Percentiles rank a stretch among this genome's conserved stretches.
phyloP scores from a whole-genome alignment of 257 asterid genomes.

The Jasminum sambac region DNA sequence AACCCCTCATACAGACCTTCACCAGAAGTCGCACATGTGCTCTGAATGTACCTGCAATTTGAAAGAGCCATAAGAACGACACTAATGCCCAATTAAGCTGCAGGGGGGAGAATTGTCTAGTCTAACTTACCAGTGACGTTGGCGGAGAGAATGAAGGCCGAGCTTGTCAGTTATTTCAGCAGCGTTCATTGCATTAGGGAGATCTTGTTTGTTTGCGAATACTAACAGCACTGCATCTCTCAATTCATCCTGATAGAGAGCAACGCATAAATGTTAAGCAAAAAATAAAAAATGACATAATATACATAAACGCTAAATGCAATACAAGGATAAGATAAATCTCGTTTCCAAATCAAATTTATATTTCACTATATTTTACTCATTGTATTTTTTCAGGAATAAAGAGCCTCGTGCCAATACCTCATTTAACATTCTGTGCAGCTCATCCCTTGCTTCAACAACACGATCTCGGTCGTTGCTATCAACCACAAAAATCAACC shows the following conservation, averaged over 20 bases:
- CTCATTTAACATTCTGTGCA: constrained; percentile 54
- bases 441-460: constrained; percentile 53
- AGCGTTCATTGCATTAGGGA: constrained; percentile 69
- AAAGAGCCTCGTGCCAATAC: constrained; percentile 18
- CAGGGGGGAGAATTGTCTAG: neutral
- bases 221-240: constrained; percentile 61
- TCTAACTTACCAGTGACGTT: constrained; percentile 50
- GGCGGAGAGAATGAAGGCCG: constrained; percentile 69
- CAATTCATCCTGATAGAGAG: constrained; percentile 47
- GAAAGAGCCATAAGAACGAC: neutral
- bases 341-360: neutral
- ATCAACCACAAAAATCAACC: constrained; percentile 55
- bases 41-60: constrained; percentile 48
- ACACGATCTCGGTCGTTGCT: constrained; percentile 57
- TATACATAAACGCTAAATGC: neutral
- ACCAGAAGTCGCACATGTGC: constrained; percentile 52
- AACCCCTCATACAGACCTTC: constrained; percentile 51
- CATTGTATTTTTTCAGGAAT: neutral
- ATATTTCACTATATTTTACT: neutral
- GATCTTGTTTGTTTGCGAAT: constrained; percentile 71
- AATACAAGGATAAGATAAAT: neutral
- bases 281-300: constrained; percentile 5
- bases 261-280: neutral
- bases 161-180: constrained; percentile 67
- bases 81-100: neutral